Percentiles rank a stretch among this genome's conserved stretches.
These are phyloP conservation scores for Globisporangium abappressorium DNA, from an alignment of 352 stramenopile genomes.

Conservation along the genomic window DNA sequence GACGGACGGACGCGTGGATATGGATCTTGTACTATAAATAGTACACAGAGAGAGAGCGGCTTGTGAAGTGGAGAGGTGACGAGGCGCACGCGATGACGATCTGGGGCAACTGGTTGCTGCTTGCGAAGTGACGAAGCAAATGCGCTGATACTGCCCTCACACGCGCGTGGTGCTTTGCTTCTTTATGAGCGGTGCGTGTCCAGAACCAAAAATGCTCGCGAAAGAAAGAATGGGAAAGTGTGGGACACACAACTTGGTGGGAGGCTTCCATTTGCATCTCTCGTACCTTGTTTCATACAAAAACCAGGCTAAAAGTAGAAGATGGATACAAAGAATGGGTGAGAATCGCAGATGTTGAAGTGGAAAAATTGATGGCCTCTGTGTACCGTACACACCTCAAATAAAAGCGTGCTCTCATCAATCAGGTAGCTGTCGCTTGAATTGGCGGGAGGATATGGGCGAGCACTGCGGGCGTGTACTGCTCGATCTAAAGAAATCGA, in stretches of 20 bases:
- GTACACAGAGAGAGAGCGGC: not conserved
- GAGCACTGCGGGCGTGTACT: not conserved
- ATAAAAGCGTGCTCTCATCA: not conserved
- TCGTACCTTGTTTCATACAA: not conserved
- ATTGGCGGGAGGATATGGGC: not conserved
- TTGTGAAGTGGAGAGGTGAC: not conserved
- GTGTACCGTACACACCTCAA: not conserved
- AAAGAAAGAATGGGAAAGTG: not conserved
- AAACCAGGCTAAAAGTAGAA: not conserved
- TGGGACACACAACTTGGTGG: not conserved
- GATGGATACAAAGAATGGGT: not conserved
- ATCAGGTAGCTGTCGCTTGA: not conserved
- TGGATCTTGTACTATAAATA: slow-evolving; percentile 1
- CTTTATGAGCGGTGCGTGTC: not conserved
- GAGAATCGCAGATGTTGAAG: not conserved
- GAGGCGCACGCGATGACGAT: not conserved
- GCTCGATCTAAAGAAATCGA: not conserved
- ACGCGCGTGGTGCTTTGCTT: too few species aligned
- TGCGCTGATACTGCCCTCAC: too few species aligned
- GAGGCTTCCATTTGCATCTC: not conserved
- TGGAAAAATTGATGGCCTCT: not conserved
- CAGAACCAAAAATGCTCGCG: not conserved
- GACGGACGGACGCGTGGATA: not conserved
- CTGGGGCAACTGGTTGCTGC: too few species aligned
- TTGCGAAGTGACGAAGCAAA: not conserved